Base-by-base conservation (phyloP, 164 flowering plant species). In the Aristolochia californica region DNA sequence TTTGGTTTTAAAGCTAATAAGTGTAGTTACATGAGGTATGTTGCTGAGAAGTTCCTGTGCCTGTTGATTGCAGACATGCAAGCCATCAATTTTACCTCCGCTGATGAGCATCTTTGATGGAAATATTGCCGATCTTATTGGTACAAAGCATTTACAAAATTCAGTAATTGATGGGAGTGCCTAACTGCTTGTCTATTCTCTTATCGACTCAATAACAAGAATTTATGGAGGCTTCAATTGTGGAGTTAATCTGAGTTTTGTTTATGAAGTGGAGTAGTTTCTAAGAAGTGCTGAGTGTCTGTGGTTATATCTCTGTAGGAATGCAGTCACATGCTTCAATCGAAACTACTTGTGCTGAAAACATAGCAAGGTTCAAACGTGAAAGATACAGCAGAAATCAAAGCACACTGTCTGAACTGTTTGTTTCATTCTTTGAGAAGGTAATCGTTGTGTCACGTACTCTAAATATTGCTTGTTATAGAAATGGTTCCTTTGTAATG, bases 61-160 rank as follows among this genome's bases (percentile, higher is more conserved):
- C 10, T 5, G 40, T 34, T 34, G 9, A 34, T 34, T 34, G 40
- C 84, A 89, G 99, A 93, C 96, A 8, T 85, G 95, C 57, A 75
- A 14, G 28, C 99, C 99, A 66, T 75, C 96, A 24, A 83, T 93
- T 69, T 75, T 93, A 24, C 99, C 99, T 61, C 99, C 97, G 26
- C 79, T 93, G 45, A 67, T 62, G 68, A 88, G 87, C 63, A 73
- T 93, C 56, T 93, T 85, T 60, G 77, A 80, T 0, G 77, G 88
- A 58, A 85, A 81, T 76, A 72, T 83, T 59, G 75, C 57, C 30
- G 79, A 79, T 69, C 40, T 34, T 2, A 34, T 82, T 72, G 90
- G 88, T 67, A 71, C 68, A 80, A n/a, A 97, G 98, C 88, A 74
- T 56, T 49, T 61, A 28, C 55, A 53, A 47, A 20, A 14, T 53